A percentile compares a stretch with the other conserved stretches of the same genome.
phyloP scores from a whole-genome alignment of 139 green algal genomes.

The Marvania coccoides region DNA sequence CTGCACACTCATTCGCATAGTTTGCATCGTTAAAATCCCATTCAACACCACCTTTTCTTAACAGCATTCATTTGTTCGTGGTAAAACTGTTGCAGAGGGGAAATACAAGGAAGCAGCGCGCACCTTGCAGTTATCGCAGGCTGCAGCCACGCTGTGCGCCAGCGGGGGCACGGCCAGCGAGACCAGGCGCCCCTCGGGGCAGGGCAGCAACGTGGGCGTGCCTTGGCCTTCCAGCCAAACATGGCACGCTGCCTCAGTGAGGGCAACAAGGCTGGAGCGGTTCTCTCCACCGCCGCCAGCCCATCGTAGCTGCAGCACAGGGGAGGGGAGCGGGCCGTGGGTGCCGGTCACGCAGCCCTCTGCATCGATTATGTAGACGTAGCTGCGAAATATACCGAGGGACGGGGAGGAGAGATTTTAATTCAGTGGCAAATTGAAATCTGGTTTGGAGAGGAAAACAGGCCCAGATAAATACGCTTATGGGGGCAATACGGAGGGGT shows the following conservation, averaged over 20 bases:
- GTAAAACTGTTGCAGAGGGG: neutral
- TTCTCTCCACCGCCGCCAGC: neutral
- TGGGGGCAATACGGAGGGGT: too few relatives aligned
- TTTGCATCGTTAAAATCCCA: too few relatives aligned
- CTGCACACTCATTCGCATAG: neutral
- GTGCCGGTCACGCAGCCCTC: neutral
- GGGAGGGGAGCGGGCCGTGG: conserved; percentile 1
- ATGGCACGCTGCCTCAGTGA: neutral
- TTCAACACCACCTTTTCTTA: too few relatives aligned
- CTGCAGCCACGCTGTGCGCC: neutral
- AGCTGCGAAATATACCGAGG: neutral
- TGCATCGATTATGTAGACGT: conserved; percentile 1
- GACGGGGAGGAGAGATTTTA: neutral
- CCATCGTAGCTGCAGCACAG: conserved; percentile 6
- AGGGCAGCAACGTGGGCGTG: neutral
- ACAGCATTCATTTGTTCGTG: neutral
- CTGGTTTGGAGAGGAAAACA: neutral
- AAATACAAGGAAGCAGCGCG: neutral
- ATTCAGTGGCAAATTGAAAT: neutral
- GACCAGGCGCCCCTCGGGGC: neutral
- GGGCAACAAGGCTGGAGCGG: neutral
- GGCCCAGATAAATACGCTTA: too few relatives aligned
- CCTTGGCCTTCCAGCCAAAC: too few relatives aligned
- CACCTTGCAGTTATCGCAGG: neutral
- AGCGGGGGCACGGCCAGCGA: neutral